Evolutionary conservation across 2,329 filamentous ascomycete species (phyloP), one percentile per base, ranked within the genome.

Genomic region (Trichoderma cornu-damae): DNA sequence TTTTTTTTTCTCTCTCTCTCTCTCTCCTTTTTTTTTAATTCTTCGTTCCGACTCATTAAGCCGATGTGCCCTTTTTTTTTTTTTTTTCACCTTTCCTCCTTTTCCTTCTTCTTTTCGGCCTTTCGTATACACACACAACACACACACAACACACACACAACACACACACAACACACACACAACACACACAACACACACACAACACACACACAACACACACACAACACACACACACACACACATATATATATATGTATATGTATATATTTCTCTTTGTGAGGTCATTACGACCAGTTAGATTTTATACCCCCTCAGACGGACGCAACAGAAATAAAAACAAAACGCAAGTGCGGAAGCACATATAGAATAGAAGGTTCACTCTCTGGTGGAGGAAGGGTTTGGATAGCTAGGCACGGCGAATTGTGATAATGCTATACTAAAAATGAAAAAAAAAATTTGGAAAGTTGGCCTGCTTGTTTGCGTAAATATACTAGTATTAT

Each of bases 241-340:
- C 11, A n/a, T 16, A 46, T 5, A 32, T 32, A 46, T 20, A 46
- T 46, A 46, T n/a, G 40, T 12, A 40, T 20, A 47, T 38, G 22
- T 16, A 51, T 38, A 38, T 30, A 38, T 40, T 56, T 53, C 55
- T 47, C 48, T 52, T 53, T 53, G 44, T 49, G 35, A 42, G 53
- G 53, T 40, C 38, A 43, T 43, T 28, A 42, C 22, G 48, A 52
- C 38, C 22, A 53, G 37, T 53, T 58, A 52, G 55, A 58, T 58
- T n/a, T n/a, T 58, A 58, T 58, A 58, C 55, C 55, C 55, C 47
- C 44, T 44, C 55, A 52, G 37, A 34, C 28, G 48, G 48, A 51
- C n/a, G 46, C 20, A 44, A 24, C 32, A 42, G 5, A 38, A 26
- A 28, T 12, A 30, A 22, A 46, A 34, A 14, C 3, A 37, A 35